These are phyloP conservation scores for Dentipellis fragilis DNA, from an alignment of 768 basidiomycete genomes.

Conservation along the genomic window DNA sequence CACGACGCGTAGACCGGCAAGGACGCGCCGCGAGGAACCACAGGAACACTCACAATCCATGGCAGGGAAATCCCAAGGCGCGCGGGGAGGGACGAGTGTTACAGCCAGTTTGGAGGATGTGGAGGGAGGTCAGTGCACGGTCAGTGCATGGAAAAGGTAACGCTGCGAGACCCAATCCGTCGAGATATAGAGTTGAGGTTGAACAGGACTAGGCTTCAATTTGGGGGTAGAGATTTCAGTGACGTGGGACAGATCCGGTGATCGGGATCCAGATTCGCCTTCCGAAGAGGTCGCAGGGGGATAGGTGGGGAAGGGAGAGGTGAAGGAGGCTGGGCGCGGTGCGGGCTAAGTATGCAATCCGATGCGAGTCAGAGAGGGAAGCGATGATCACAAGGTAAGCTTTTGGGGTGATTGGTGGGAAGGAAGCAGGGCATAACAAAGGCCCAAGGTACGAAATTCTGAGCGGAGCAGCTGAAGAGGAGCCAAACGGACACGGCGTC, in stretches of 20 bases:
- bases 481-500: not conserved
- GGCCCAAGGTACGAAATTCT: not conserved
- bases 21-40: not conserved
- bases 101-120: conserved; percentile 12
- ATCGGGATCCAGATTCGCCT: conserved; percentile 7
- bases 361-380: not conserved
- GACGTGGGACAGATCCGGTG: conserved; percentile 12
- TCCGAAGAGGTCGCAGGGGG: not conserved
- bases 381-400: not conserved
- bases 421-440: not conserved
- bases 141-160: too few species aligned
- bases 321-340: not conserved
- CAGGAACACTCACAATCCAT: conserved; percentile 12
- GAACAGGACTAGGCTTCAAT: not conserved
- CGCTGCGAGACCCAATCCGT: not conserved
- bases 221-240: not conserved
- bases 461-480: not conserved
- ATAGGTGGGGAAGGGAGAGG: not conserved
- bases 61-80: conserved; percentile 13
- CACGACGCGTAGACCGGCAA: not conserved
- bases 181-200: not conserved
- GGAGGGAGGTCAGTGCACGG: not conserved
- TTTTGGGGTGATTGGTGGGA: not conserved
- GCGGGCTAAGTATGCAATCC: not conserved
- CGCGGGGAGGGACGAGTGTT: conserved; percentile 7